Evolutionary conservation across 345 rosid genomes (phyloP).

Genomic region (Salix caprea): DNA sequence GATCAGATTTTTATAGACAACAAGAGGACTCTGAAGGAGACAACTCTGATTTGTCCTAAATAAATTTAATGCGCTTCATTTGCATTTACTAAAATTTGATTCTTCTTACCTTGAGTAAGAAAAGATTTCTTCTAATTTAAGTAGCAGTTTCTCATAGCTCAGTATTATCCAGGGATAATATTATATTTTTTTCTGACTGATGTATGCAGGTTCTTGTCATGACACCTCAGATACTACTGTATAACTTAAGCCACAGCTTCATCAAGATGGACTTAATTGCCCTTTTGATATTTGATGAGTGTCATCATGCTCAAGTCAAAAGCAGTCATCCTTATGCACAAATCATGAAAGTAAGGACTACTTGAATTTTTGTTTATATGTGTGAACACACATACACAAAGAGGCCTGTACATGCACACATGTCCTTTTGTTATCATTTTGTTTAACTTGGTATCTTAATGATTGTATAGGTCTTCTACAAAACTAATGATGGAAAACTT

Average conservation of each 20-base stretch:
- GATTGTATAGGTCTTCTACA: slow-evolving; percentile 62
- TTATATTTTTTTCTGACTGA: no score
- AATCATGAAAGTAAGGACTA: slow-evolving; percentile 74
- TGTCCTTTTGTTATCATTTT: neutral
- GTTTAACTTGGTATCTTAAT: slow-evolving; percentile 23
- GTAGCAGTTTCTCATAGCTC: no score
- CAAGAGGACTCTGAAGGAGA: no score
- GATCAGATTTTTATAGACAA: neutral
- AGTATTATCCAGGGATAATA: slow-evolving; percentile 13
- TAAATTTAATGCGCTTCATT: no score
- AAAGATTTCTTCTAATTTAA: no score
- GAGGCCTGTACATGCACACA: neutral
- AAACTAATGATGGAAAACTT: slow-evolving; percentile 37
- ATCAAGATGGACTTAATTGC: slow-evolving; percentile 83
- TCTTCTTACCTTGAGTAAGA: no score
- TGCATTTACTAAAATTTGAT: no score
- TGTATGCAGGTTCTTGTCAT: slow-evolving; percentile 75
- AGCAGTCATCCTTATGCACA: slow-evolving; percentile 85
- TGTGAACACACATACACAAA: neutral
- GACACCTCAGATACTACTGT: slow-evolving; percentile 80
- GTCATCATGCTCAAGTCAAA: slow-evolving; percentile 89
- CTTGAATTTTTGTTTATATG: slow-evolving; percentile 3
- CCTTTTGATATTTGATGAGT: slow-evolving; percentile 86
- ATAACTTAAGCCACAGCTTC: slow-evolving; percentile 75
- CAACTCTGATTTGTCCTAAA: no score